Base-by-base conservation (phyloP, 2,329 filamentous ascomycete species). In the Colletotrichum godetiae region DNA sequence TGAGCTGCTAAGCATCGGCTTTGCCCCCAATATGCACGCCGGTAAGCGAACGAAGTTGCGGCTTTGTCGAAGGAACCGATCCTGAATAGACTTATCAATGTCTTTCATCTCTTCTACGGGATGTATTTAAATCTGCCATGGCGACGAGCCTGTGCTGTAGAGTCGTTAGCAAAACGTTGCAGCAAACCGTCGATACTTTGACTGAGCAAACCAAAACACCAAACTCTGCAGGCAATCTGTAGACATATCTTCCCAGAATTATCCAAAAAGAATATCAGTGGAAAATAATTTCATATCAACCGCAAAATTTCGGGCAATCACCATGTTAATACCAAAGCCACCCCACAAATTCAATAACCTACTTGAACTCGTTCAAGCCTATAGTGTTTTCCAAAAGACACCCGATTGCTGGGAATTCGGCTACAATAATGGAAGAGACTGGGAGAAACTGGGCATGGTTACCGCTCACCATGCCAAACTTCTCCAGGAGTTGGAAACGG, bases 291-390 rank as follows among this genome's bases (percentile, higher is more conserved):
- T 11, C 19, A n/a, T n/a, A n/a, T 19, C 19, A n/a, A 8, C 7
- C 42, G 19, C 19, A 49, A 0, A 22, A 0, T n/a, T n/a, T 5
- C 0, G 3, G n/a, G 19, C 4, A 11, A n/a, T n/a, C 7, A 11
- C 19, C 42, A 49, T 49, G 42, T 19, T 19, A n/a, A 19, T 8
- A n/a, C 15, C 37, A 15, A 7, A 19, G 13, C 2, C 37, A 15
- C 37, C 1, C 15, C 15, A 13, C 42, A 46, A 29, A 29, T 29
- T 29, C 42, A 46, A 6, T 5, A 46, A 13, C 7, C 15, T 49
- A n/a, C 8, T 49, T 0, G 1, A 11, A 19, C 42, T 49, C 0
- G 42, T 49, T 7, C 1, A 49, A n/a, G n/a, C 3, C 8, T n/a
- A 22, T 19, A 49, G 22, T 19, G 22, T n/a, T 7, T 49, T 49